Evolutionary conservation across 176 grass and related monocot species (phyloP).

Genomic region (bread wheat (Triticum aestivum)): IWGSC_CS_RefSeq_v2.1 NC_057795.1:21597441-21597940

Average conservation of each 20-base stretch:
- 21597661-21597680: background rate
- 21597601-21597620: background rate
- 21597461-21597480: no score
- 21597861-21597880: conserved; percentile 2
- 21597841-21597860: conserved; percentile 23
- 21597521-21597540: no score
- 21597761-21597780: conserved; percentile 4
- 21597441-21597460: no score
- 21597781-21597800: conserved; percentile 32
- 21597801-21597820: conserved; percentile 6
- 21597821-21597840: background rate
- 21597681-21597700: conserved; percentile 22
- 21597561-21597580: background rate
- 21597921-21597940: no score
- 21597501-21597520: no score
- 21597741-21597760: no score
- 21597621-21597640: conserved; percentile 1
- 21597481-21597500: no score
- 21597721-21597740: background rate
- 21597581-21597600: no score
- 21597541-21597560: background rate
- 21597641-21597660: conserved; percentile 17
- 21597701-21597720: conserved; percentile 20
- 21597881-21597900: no score
- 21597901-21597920: no score